Percentiles rank a stretch among this genome's conserved stretches.
These are phyloP conservation scores for Selenicereus undatus DNA, from an alignment of 148 eudicot species.

Conservation along the genomic window DNA sequence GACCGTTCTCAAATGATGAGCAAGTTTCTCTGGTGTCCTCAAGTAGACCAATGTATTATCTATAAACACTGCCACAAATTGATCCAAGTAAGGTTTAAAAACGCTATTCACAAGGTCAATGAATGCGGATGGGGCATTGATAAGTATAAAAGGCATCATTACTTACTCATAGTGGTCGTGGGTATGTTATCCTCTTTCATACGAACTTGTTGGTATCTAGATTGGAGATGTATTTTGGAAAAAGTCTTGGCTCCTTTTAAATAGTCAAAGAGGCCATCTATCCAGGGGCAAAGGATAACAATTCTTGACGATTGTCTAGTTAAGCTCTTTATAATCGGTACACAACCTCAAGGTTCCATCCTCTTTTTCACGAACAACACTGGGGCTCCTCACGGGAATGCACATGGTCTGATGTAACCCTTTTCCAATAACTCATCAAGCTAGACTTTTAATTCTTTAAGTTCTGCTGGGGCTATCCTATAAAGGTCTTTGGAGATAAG, in stretches of 20 bases:
- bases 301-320: neutral
- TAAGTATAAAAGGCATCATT: neutral
- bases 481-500: neutral
- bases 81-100: too few relatives aligned
- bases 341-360: neutral
- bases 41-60: too few relatives aligned
- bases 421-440: neutral
- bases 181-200: neutral
- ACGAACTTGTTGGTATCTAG: neutral
- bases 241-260: neutral
- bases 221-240: neutral
- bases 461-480: neutral
- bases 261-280: neutral
- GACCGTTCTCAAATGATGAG: neutral
- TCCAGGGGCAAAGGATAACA: neutral
- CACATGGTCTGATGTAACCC: neutral
- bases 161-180: neutral
- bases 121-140: too few relatives aligned
- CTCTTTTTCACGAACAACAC: neutral
- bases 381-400: neutral
- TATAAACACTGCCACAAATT: too few relatives aligned
- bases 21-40: too few relatives aligned
- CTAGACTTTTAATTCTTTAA: neutral
- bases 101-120: too few relatives aligned
- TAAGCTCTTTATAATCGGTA: neutral